phyloP scores from a whole-genome alignment of 2,329 filamentous ascomycete species.

The Capronia americana region DNA sequence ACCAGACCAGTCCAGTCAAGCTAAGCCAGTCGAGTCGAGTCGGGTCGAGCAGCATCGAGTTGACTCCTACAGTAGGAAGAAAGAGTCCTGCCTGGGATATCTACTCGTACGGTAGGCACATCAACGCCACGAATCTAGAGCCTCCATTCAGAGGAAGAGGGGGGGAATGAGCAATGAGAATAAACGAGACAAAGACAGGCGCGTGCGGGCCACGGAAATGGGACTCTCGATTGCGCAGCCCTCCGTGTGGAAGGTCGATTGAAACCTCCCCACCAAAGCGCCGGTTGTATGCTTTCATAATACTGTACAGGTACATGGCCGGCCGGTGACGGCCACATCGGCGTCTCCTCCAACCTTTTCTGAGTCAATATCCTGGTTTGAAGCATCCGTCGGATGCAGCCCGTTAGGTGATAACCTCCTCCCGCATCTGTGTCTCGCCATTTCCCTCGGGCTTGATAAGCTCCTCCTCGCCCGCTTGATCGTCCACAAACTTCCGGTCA shows the following conservation, averaged over 20 bases:
- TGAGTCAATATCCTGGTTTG: background rate
- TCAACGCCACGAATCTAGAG: background rate
- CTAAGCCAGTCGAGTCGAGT: no score
- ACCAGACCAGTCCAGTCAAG: no score
- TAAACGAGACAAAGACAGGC: background rate
- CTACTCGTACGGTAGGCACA: no score
- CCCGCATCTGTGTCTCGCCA: constrained; percentile 26
- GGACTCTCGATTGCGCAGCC: background rate
- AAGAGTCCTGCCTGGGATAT: no score
- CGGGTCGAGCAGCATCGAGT: no score
- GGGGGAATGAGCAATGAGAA: background rate
- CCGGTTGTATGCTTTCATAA: constrained; percentile 9
- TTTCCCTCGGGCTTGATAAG: constrained; percentile 67
- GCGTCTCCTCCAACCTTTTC: background rate
- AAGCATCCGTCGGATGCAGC: background rate
- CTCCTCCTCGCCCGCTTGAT: constrained; percentile 65
- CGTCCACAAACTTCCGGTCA: constrained; percentile 85
- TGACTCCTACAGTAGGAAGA: no score
- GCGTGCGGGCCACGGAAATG: background rate
- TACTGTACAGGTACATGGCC: constrained; percentile 4
- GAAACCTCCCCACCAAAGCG: background rate
- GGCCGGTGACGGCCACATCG: background rate
- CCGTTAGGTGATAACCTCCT: constrained; percentile 30
- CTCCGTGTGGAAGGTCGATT: background rate
- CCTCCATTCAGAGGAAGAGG: background rate